Conservation (phyloP, 306 rosid species). For the Cajanus cajan region DNA sequence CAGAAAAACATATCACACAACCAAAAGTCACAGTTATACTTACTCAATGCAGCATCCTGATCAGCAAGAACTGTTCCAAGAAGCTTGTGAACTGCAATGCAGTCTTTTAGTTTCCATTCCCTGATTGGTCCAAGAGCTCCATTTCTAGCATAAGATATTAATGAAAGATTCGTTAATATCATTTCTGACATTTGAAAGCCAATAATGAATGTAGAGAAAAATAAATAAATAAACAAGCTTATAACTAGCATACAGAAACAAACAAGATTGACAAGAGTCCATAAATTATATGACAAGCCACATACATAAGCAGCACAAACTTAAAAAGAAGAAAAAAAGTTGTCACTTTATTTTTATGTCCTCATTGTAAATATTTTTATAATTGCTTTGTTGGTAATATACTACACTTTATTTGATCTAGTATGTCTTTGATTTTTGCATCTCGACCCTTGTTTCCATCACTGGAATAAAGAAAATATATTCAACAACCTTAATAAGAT, state of each 20-base stretch:
- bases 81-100: conserved; percentile 73
- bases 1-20: background rate
- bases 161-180: conserved; percentile 12
- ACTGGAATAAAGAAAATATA: background rate
- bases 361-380: background rate
- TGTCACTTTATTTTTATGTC: background rate
- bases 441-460: background rate
- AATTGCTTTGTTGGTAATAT: background rate
- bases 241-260: background rate
- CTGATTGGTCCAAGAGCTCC: conserved; percentile 69
- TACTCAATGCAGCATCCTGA: conserved; percentile 66
- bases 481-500: background rate
- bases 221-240: background rate
- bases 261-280: background rate
- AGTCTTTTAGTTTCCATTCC: conserved; percentile 83
- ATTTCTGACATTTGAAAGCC: background rate
- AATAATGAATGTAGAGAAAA: conserved; percentile 14
- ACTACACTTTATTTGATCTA: background rate
- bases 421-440: background rate
- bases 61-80: conserved; percentile 65
- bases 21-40: conserved; percentile 30
- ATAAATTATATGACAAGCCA: background rate
- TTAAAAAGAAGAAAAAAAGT: background rate
- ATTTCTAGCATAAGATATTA: conserved; percentile 42
- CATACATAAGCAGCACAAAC: background rate